Evolutionary conservation across 345 rosid species (phyloP).

Genomic region (Pistacia integerrima): DNA sequence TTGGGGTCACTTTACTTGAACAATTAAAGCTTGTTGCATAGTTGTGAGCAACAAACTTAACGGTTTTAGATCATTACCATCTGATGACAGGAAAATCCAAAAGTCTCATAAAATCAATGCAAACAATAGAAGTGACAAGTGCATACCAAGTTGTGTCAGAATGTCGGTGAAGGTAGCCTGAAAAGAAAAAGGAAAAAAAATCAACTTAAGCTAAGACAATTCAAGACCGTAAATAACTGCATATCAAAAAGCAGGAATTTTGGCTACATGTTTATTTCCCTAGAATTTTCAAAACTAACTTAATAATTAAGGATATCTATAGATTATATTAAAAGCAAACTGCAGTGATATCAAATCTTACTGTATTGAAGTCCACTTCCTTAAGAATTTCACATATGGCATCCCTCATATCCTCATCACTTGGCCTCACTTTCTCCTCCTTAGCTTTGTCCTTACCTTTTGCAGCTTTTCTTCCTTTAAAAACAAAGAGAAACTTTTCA

Average conservation of each 20-base stretch:
- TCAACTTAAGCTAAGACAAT: slow-evolving; percentile 12
- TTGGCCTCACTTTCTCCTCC: slow-evolving; percentile 47
- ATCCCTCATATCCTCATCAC: slow-evolving; percentile 62
- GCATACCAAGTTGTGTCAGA: slow-evolving; percentile 76
- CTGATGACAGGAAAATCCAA: neutral
- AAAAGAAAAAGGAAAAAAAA: slow-evolving; percentile 32
- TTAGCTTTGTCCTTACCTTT: slow-evolving; percentile 64
- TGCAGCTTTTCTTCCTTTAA: slow-evolving; percentile 49
- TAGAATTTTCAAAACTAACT: neutral
- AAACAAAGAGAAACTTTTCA: slow-evolving; percentile 13
- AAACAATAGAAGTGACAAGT: slow-evolving; percentile 13
- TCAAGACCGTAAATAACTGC: neutral
- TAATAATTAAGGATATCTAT: neutral
- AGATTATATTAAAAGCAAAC: neutral
- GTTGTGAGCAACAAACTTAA: neutral
- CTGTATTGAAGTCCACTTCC: slow-evolving; percentile 86
- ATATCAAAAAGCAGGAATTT: neutral
- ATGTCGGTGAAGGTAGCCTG: slow-evolving; percentile 98
- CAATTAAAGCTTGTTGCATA: neutral
- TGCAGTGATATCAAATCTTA: slow-evolving; percentile 31
- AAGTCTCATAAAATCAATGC: neutral
- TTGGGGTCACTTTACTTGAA: neutral
- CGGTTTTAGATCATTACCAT: neutral
- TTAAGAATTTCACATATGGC: slow-evolving; percentile 77
- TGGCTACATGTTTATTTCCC: neutral